Base-by-base conservation (phyloP, 768 basidiomycete genomes). In the Filobasidium wieringae region DNA sequence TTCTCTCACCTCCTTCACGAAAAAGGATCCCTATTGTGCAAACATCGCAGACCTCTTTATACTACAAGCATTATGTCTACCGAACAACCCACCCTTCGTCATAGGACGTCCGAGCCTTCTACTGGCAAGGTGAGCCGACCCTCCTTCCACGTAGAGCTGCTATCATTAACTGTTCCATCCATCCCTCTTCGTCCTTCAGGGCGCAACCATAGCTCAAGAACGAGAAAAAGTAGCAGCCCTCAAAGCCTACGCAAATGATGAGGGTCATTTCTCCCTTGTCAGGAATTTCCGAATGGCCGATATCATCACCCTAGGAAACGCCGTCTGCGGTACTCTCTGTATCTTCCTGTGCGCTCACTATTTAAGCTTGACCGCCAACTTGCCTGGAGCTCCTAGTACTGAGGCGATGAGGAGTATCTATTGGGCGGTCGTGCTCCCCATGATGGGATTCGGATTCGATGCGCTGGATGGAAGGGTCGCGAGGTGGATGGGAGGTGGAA, bases 231-330 rank as follows among this genome's bases (percentile, higher is more conserved):
- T 65, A 17, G 36, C 29, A 24, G 24, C 49, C 34, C 56, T 68
- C 34, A 76, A 74, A 65, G 72, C 73, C 49, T 67, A 80, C 47
- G 81, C 85, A 64, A 84, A 91, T 62, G 85, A 87, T 24, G 85
- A 91, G 59, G 90, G 95, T 22, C 95, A 99, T 76, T 99, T 99
- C 75, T 91, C 89, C 22, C 83, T 99, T 55, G 95, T 97, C 74
- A 84, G 95, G 66, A 97, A 96, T 75, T 99, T 99, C 72, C 88
- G 92, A 53, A 81, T 97, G 27, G 95, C 95, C 64, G 95, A 99
- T 78, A 80, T 95, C 52, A 90, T 99, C 66, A 99, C 95, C 33
- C 90, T 99, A 63, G 91, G 92, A 85, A 99, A 99, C 72, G 95
- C 95, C 43, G 86, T 97, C 74, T 99, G 95, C 76, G 95, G 95